Percentiles rank a stretch among this genome's conserved stretches.
These are phyloP conservation scores for Naganishia friedmannii DNA, from an alignment of 768 basidiomycete genomes.

Conservation along the genomic window DNA sequence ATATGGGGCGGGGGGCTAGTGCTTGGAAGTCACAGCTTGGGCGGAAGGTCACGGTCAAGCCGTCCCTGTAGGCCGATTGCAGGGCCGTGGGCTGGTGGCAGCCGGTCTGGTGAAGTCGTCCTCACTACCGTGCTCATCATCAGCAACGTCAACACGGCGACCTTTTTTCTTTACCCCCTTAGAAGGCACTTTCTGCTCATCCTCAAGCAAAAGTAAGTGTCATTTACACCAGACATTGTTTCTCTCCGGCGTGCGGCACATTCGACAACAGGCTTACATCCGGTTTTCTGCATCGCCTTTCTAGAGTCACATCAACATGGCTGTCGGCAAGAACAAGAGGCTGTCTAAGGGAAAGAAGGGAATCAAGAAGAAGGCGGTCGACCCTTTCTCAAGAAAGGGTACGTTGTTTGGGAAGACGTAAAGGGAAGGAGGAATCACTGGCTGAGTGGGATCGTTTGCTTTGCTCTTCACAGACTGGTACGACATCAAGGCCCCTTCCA, in stretches of 20 bases:
- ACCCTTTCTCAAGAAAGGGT: conserved; percentile 94
- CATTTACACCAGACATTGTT: not conserved
- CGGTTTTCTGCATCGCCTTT: conserved; percentile 6
- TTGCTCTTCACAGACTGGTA: conserved; percentile 70
- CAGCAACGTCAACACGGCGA: conserved; percentile 1
- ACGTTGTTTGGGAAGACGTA: conserved; percentile 53
- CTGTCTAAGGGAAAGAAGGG: conserved; percentile 72
- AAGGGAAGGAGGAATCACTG: conserved; percentile 3
- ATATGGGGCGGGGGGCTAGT: not conserved
- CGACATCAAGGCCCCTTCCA: conserved; percentile 96
- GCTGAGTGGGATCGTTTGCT: conserved; percentile 46
- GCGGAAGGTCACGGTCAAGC: not conserved
- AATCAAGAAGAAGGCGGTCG: conserved; percentile 99
- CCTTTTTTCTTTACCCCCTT: conserved; percentile 12
- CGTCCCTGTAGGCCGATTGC: conserved; percentile 21
- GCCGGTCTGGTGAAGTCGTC: conserved; percentile 17
- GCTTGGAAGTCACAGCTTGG: not conserved
- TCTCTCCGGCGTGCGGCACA: not conserved
- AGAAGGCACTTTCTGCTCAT: conserved; percentile 20
- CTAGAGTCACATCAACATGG: conserved; percentile 38
- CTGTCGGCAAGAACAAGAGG: conserved; percentile 81
- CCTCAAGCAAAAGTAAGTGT: conserved; percentile 27
- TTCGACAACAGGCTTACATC: not conserved
- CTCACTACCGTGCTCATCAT: conserved; percentile 9
- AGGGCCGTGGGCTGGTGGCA: not conserved